Conservation (phyloP, 768 basidiomycete genomes). For the Pleurotus ostreatus region DNA sequence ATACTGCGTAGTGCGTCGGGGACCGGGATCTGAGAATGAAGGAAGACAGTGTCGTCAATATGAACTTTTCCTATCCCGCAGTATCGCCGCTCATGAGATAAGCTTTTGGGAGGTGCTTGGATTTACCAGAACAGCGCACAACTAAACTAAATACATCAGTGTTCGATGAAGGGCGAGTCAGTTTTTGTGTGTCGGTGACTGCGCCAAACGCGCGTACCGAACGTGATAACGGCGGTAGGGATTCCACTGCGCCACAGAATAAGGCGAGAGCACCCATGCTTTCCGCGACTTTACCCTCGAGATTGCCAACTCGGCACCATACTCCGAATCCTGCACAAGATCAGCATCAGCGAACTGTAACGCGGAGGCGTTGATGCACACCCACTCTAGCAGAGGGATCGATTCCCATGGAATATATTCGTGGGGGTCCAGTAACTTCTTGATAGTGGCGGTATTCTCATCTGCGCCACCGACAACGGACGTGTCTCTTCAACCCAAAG, state of each 20-base stretch:
- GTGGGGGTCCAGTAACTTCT: slow-evolving; percentile 55
- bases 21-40: too few relatives aligned
- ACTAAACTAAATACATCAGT: too few relatives aligned
- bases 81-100: too few relatives aligned
- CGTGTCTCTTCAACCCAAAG: slow-evolving; percentile 72
- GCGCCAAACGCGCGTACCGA: too few relatives aligned
- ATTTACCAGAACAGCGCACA: too few relatives aligned
- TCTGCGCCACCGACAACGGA: slow-evolving; percentile 63
- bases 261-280: slow-evolving; percentile 54
- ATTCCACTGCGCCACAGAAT: slow-evolving; percentile 41
- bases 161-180: too few relatives aligned
- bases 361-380: slow-evolving; percentile 87
- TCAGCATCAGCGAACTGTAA: slow-evolving; percentile 77
- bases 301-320: slow-evolving; percentile 68
- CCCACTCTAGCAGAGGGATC: slow-evolving; percentile 75
- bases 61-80: too few relatives aligned
- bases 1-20: too few relatives aligned
- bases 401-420: slow-evolving; percentile 50
- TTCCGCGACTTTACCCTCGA: slow-evolving; percentile 54
- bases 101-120: too few relatives aligned
- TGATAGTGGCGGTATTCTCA: slow-evolving; percentile 80
- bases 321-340: slow-evolving; percentile 58
- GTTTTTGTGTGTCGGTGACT: too few relatives aligned
- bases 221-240: not conserved
- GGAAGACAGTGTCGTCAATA: too few relatives aligned